phyloP scores from a whole-genome alignment of 805 yeast species.

The Pichia occidentalis region DNA sequence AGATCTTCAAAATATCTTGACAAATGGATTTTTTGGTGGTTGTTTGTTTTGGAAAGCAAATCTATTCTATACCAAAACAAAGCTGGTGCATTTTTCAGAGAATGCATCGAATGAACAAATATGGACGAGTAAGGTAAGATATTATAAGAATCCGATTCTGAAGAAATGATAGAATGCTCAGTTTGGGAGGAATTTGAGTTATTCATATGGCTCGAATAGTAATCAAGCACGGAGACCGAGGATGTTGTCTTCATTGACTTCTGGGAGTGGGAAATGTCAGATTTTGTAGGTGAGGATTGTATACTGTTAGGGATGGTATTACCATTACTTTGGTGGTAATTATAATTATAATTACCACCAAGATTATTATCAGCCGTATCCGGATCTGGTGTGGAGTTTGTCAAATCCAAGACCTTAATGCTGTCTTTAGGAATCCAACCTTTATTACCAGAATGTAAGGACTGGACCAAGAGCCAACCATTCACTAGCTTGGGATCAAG shows the following conservation, averaged over 20 bases:
- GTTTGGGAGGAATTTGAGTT: slow-evolving; percentile 3
- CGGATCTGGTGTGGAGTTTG: not conserved
- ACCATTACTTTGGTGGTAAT: not conserved
- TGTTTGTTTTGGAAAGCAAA: slow-evolving; percentile 16
- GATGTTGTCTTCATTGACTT: not conserved
- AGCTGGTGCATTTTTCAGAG: not conserved
- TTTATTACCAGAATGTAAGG: slow-evolving; percentile 39
- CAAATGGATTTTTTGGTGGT: slow-evolving; percentile 32
- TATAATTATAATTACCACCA: not conserved
- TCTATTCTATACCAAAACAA: slow-evolving; percentile 48
- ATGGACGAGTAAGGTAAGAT: slow-evolving; percentile 3
- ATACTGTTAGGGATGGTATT: too few species aligned
- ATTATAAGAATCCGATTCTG: not conserved
- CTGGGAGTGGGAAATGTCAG: not conserved
- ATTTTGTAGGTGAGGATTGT: too few species aligned
- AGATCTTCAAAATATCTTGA: slow-evolving; percentile 48
- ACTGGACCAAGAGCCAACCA: slow-evolving; percentile 53
- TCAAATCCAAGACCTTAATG: slow-evolving; percentile 15
- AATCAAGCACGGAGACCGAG: not conserved
- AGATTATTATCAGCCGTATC: not conserved
- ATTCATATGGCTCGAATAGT: not conserved
- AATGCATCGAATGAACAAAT: slow-evolving; percentile 26
- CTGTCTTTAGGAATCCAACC: slow-evolving; percentile 50
- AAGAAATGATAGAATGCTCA: slow-evolving; percentile 4
- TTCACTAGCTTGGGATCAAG: slow-evolving; percentile 37